Evolutionary conservation across 2,329 filamentous ascomycete species (phyloP), one percentile per base, ranked within the genome.

Genomic region (Phoma herbarum): DNA sequence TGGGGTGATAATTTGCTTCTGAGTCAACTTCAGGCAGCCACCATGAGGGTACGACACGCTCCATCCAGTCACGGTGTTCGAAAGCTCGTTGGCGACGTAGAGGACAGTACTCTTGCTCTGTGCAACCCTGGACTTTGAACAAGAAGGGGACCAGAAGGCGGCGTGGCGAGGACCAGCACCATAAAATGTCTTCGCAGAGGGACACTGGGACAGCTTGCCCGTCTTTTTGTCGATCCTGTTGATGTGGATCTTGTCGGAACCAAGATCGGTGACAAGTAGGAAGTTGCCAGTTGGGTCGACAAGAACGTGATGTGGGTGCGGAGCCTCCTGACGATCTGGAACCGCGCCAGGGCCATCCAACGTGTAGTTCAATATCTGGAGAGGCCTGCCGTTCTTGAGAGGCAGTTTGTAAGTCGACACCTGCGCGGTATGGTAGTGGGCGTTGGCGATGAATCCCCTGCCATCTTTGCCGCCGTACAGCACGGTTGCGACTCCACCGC

Each of bases 131-230:
- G 68, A 71, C 3, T 48, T 59, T 4, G 57, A 57, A 6, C 45
- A 55, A 3, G 64, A 25, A 35, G 74, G 70, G 14, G 75, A 73
- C 81, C 82, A 85, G 73, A 83, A 87, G 9, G 78, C 75, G 11
- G 78, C 82, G 67, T 86, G 85, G 28, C 84, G 80, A 0, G 84
- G 84, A 0, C 85, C 84, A 45, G 83, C 80, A 11, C 84, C 84
- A 0, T 80, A 67, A 2, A 72, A 75, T 0, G 81, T 75, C 26
- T 73, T 65, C n/a, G 77, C 80, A 1, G 80, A 70, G 6, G 78
- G 68, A 59, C 82, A 84, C 12, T 80, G 75, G 1, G 79, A 80
- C 25, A 86, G 77, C 44, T 70, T 68, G 11, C 84, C 83, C 0
- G 77, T 80, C 4, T 57, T 59, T 25, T 78, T 64, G 63, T 84